These are phyloP conservation scores for Tulasnella sp. DNA, from an alignment of 768 basidiomycete species.

Conservation along the genomic window DNA sequence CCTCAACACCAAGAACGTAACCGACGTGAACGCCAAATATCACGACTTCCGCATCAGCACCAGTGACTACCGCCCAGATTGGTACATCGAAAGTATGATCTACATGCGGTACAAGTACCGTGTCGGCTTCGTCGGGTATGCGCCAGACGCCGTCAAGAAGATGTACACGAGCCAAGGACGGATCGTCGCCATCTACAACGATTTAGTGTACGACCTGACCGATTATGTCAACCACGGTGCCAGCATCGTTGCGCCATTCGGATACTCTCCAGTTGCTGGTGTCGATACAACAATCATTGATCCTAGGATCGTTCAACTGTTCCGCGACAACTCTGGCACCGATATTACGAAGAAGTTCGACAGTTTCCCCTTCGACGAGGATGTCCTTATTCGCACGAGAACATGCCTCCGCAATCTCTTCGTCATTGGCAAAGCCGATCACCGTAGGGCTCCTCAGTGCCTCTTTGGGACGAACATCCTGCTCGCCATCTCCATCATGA, in stretches of 20 bases:
- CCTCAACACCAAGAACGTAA: constrained; percentile 69
- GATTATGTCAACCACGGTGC: constrained; percentile 76
- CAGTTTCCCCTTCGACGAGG: constrained; percentile 57
- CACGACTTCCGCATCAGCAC: constrained; percentile 91
- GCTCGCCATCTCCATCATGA: constrained; percentile 82
- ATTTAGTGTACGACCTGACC: constrained; percentile 85
- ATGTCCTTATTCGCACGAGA: constrained; percentile 70
- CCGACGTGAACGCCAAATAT: constrained; percentile 71
- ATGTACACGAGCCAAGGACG: constrained; percentile 61
- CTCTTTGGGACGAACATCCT: constrained; percentile 90
- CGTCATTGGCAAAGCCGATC: constrained; percentile 89
- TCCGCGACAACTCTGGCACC: constrained; percentile 70
- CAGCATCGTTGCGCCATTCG: constrained; percentile 52
- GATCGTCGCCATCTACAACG: constrained; percentile 84
- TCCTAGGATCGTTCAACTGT: constrained; percentile 66
- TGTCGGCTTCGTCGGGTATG: constrained; percentile 85
- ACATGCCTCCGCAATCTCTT: constrained; percentile 93
- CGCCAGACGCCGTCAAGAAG: constrained; percentile 57
- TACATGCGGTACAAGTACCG: constrained; percentile 88
- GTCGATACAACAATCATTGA: constrained; percentile 72
- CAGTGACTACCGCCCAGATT: constrained; percentile 92
- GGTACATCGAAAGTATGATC: constrained; percentile 97
- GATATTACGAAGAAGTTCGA: constrained; percentile 82
- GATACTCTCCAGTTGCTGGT: constrained; percentile 44
- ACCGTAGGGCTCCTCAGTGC: constrained; percentile 88